A percentile compares a stretch with the other conserved stretches of the same genome.
Evolutionary conservation across 225 moss, liverwort and hornwort species (phyloP).

Genomic region (Pleurozium schreberi): DNA sequence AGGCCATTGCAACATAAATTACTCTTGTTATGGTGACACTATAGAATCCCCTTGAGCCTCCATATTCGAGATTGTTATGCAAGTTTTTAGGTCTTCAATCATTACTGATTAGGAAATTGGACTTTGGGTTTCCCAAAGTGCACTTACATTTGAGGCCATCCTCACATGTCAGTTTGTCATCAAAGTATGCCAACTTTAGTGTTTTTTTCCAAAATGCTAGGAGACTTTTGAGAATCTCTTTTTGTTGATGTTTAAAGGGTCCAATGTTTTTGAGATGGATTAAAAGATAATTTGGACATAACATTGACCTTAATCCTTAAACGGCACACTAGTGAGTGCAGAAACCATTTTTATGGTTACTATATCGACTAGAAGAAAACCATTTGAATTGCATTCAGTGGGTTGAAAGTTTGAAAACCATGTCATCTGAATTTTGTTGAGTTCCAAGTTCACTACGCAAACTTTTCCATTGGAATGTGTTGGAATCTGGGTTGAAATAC

Average conservation of each 20-base stretch:
- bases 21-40: neutral
- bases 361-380: neutral
- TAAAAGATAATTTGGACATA: neutral
- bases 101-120: neutral
- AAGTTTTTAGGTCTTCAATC: too few species aligned
- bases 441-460: too few species aligned
- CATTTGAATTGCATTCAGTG: too few species aligned
- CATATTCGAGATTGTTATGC: neutral
- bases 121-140: neutral
- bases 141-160: neutral
- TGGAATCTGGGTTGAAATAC: too few species aligned
- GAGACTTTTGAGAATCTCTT: neutral
- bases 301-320: neutral
- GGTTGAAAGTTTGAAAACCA: too few species aligned
- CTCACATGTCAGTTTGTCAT: fast-evolving
- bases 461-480: too few species aligned
- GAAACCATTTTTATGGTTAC: fast-evolving
- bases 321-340: too few species aligned
- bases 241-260: neutral
- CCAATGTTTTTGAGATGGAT: neutral
- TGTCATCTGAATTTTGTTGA: too few species aligned
- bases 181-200: neutral
- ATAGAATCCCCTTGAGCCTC: neutral
- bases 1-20: neutral
- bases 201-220: neutral